Evolutionary conservation across 2,329 filamentous ascomycete species (phyloP).

Genomic region (Pseudogymnoascus destructans): DNA sequence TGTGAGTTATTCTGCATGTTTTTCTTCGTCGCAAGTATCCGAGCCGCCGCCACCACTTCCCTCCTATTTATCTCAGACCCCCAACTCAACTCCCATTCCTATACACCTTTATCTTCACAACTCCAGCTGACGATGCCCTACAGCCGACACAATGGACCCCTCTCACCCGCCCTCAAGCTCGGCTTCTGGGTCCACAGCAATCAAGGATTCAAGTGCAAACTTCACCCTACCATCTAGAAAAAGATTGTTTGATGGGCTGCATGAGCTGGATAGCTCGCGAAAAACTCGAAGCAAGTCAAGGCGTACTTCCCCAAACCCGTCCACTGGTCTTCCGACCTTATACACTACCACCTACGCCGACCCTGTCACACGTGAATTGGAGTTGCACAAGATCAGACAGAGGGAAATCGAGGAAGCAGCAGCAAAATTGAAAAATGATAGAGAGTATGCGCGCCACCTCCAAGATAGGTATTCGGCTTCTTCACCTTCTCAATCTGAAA

Average conservation of each 20-base stretch:
- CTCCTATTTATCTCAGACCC: not conserved
- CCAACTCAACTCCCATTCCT: not conserved
- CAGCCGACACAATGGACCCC: not conserved
- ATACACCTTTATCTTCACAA: not conserved
- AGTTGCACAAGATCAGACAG: slow-evolving; percentile 12
- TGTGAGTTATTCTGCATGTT: not conserved
- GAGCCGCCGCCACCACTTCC: not conserved
- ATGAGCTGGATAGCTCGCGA: not conserved
- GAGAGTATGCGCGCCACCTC: slow-evolving; percentile 24
- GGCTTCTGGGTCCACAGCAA: not conserved
- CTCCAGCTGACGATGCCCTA: not conserved
- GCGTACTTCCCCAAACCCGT: slow-evolving; percentile 23
- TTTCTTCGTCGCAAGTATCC: not conserved
- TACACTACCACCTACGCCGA: slow-evolving; percentile 14
- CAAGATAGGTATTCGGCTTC: slow-evolving; percentile 12
- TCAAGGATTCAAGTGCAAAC: not conserved
- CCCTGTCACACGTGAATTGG: not conserved
- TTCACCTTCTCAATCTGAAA: slow-evolving; percentile 1
- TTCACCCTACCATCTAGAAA: slow-evolving; percentile 1
- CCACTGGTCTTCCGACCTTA: slow-evolving; percentile 17
- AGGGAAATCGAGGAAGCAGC: slow-evolving; percentile 30
- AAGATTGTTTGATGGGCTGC: not conserved
- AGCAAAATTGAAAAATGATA: slow-evolving; percentile 27
- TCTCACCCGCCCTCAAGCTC: not conserved
- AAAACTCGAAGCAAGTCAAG: slow-evolving; percentile 20